Evolutionary conservation across 2,329 filamentous ascomycete species (phyloP).

Genomic region (Chrysoporthe puriensis): DNA sequence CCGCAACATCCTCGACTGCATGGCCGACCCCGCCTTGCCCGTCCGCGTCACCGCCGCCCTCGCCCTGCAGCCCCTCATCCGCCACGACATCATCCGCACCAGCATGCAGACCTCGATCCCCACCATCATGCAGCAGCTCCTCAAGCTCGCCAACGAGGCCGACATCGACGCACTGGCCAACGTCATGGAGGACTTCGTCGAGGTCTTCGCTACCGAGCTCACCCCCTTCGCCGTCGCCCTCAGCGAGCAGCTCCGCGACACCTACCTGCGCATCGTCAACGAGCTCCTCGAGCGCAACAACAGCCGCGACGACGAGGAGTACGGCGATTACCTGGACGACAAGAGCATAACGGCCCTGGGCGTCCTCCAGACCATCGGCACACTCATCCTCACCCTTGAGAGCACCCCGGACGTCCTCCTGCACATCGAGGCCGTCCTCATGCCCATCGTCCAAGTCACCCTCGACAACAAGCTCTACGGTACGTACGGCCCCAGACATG

Average conservation of each 20-base stretch:
- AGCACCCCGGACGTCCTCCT: slow-evolving; percentile 94
- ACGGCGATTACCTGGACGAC: slow-evolving; percentile 92
- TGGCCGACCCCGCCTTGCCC: slow-evolving; percentile 91
- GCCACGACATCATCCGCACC: slow-evolving; percentile 89
- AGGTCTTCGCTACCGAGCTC: slow-evolving; percentile 95
- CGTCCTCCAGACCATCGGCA: slow-evolving; percentile 96
- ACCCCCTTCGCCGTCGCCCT: slow-evolving; percentile 96
- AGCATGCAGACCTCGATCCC: slow-evolving; percentile 98
- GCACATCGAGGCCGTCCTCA: slow-evolving; percentile 92
- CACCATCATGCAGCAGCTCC: slow-evolving; percentile 97
- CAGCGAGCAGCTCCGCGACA: slow-evolving; percentile 93
- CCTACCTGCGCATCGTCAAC: slow-evolving; percentile 89
- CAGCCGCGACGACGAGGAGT: slow-evolving; percentile 74
- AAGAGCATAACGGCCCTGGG: slow-evolving; percentile 98
- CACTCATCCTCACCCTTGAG: slow-evolving; percentile 92
- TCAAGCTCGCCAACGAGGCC: slow-evolving; percentile 96
- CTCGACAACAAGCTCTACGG: slow-evolving; percentile 97
- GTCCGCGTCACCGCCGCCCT: slow-evolving; percentile 93
- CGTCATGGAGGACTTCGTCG: slow-evolving; percentile 99
- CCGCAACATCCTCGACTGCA: slow-evolving; percentile 93
- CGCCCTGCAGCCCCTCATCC: slow-evolving; percentile 91
- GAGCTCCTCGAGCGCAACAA: slow-evolving; percentile 89
- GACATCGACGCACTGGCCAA: slow-evolving; percentile 97
- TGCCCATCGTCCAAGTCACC: slow-evolving; percentile 96
- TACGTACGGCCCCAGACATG: slow-evolving; percentile 40